phyloP scores from a whole-genome alignment of 2,329 filamentous ascomycete species.

The Coniochaeta sp. region DNA sequence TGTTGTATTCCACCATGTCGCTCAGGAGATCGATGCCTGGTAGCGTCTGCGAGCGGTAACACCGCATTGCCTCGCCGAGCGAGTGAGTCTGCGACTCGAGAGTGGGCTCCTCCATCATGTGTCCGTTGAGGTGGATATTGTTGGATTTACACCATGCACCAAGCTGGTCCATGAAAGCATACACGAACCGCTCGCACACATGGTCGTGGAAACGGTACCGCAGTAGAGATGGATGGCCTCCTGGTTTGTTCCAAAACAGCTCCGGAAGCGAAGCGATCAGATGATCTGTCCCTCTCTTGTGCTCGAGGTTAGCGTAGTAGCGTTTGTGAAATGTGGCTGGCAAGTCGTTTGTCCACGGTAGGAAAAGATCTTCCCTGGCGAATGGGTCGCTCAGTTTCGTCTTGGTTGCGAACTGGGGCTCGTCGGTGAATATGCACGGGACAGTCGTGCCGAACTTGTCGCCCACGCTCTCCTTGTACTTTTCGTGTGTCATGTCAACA shows the following conservation, averaged over 20 bases:
- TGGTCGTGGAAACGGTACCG: constrained; percentile 23
- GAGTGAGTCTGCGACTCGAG: constrained; percentile 20
- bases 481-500: constrained; percentile 20
- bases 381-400: constrained; percentile 16
- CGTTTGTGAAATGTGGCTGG: constrained; percentile 15
- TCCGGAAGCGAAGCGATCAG: constrained; percentile 18
- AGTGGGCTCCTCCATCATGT: constrained; percentile 25
- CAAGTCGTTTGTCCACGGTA: constrained; percentile 22
- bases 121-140: constrained; percentile 17
- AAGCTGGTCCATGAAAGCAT: constrained; percentile 21
- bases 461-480: constrained; percentile 19
- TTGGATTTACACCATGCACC: constrained; percentile 19
- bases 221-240: constrained; percentile 14
- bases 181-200: constrained; percentile 21
- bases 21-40: constrained; percentile 22
- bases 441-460: constrained; percentile 19
- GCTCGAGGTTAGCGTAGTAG: constrained; percentile 11
- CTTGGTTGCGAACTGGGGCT: constrained; percentile 23
- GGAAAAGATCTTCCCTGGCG: constrained; percentile 16
- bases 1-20: constrained; percentile 23
- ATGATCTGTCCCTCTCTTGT: background rate
- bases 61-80: constrained; percentile 24
- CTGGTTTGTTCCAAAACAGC: constrained; percentile 21
- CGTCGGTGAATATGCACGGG: constrained; percentile 24
- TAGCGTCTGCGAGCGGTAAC: constrained; percentile 20